Evolutionary conservation across 805 yeast genomes (phyloP).

Genomic region (Candida suzukii): DNA sequence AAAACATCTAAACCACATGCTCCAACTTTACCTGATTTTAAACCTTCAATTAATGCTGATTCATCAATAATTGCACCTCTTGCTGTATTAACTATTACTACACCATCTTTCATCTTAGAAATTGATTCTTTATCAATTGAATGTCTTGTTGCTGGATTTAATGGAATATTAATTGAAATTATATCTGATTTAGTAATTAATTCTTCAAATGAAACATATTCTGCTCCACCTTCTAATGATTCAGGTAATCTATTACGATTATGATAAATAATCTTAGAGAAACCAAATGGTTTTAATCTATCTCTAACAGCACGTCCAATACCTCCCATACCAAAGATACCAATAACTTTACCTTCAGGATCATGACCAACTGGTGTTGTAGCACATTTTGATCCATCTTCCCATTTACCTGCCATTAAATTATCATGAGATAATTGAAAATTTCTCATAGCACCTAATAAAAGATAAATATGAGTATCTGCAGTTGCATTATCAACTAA

Average conservation of each 20-base stretch:
- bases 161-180: slow-evolving; percentile 69
- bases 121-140: slow-evolving; percentile 55
- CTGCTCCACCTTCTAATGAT: slow-evolving; percentile 63
- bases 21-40: slow-evolving; percentile 58
- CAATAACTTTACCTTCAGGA: slow-evolving; percentile 70
- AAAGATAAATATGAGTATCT: slow-evolving; percentile 44
- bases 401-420: slow-evolving; percentile 59
- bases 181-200: slow-evolving; percentile 59
- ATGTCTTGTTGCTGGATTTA: slow-evolving; percentile 66
- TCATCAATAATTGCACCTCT: slow-evolving; percentile 83
- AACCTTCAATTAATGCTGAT: slow-evolving; percentile 42
- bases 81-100: slow-evolving; percentile 75
- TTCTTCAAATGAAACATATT: slow-evolving; percentile 67
- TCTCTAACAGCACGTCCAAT: slow-evolving; percentile 78
- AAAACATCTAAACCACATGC: slow-evolving; percentile 72
- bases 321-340: slow-evolving; percentile 85
- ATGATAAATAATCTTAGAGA: slow-evolving; percentile 61
- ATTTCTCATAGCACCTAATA: slow-evolving; percentile 47
- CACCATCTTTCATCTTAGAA: slow-evolving; percentile 70
- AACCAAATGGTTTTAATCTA: slow-evolving; percentile 72
- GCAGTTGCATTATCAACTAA: slow-evolving; percentile 52
- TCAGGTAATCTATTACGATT: slow-evolving; percentile 54
- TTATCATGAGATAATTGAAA: slow-evolving; percentile 53
- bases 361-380: slow-evolving; percentile 65
- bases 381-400: slow-evolving; percentile 29